Percentiles rank a stretch among this genome's conserved stretches.
Evolutionary conservation across 176 grass and related monocot genomes (phyloP).

Genomic region (Paspalum vaginatum): DNA sequence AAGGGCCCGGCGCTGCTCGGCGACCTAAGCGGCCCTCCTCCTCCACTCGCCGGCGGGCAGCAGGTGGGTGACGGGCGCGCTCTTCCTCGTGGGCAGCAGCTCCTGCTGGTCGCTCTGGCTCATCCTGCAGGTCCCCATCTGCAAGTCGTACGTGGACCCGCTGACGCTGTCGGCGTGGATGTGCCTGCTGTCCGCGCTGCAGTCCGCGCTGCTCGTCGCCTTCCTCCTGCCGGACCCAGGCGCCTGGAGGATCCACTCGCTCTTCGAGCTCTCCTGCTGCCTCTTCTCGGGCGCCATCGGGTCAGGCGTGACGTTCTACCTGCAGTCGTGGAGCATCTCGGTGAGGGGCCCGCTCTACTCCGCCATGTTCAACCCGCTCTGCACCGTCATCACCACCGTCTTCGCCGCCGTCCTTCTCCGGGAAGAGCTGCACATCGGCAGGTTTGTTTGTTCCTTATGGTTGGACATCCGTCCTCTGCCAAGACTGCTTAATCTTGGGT

Average conservation of each 20-base stretch:
- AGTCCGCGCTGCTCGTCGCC: conserved; percentile 45
- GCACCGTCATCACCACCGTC: conserved; percentile 60
- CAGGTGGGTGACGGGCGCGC: conserved; percentile 45
- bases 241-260: conserved; percentile 59
- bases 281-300: conserved; percentile 59
- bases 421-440: conserved; percentile 67
- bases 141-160: conserved; percentile 64
- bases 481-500: background rate
- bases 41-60: background rate
- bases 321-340: conserved; percentile 74
- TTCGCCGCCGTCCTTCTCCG: conserved; percentile 47
- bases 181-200: conserved; percentile 63
- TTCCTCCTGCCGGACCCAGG: conserved; percentile 39
- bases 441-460: conserved; percentile 27
- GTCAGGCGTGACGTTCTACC: conserved; percentile 69
- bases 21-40: background rate
- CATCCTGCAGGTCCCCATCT: conserved; percentile 75
- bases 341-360: conserved; percentile 70
- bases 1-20: conserved; percentile 63
- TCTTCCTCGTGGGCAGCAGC: conserved; percentile 58
- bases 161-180: conserved; percentile 67
- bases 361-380: conserved; percentile 75
- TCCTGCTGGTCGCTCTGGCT: conserved; percentile 82
- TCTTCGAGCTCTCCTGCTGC: conserved; percentile 47
- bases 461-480: background rate